Percentiles rank a stretch among this genome's conserved stretches.
These are phyloP conservation scores for Xylaria sp. DNA, from an alignment of 2,329 filamentous ascomycete species.

Conservation along the genomic window DNA sequence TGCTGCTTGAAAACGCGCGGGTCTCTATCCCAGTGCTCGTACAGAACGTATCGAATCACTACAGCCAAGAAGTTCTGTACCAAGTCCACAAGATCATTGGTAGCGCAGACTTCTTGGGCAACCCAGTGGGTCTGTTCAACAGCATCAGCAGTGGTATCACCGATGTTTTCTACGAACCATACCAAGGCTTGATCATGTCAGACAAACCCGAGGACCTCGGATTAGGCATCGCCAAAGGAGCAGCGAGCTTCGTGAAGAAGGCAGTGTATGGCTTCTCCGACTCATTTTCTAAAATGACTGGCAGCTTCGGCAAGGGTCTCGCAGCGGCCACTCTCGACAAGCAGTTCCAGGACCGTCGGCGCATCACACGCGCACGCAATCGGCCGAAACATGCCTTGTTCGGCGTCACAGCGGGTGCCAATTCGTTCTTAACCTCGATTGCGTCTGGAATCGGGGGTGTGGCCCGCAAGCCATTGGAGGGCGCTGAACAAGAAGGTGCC, in stretches of 20 bases:
- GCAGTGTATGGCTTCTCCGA: slow-evolving; percentile 96
- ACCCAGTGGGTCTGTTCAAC: slow-evolving; percentile 96
- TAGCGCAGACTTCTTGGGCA: slow-evolving; percentile 94
- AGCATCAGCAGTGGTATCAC: slow-evolving; percentile 95
- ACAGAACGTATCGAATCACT: slow-evolving; percentile 86
- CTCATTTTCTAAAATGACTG: slow-evolving; percentile 96
- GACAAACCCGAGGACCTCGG: slow-evolving; percentile 94
- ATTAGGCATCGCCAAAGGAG: slow-evolving; percentile 90
- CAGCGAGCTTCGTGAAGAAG: slow-evolving; percentile 96
- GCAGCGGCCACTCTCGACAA: slow-evolving; percentile 95
- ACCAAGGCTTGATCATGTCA: slow-evolving; percentile 94
- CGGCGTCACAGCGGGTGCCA: slow-evolving; percentile 90
- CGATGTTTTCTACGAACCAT: slow-evolving; percentile 98
- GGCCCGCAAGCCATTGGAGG: slow-evolving; percentile 88
- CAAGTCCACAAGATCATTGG: slow-evolving; percentile 97
- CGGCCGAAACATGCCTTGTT: slow-evolving; percentile 95
- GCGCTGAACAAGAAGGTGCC: slow-evolving; percentile 90
- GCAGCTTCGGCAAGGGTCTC: slow-evolving; percentile 92
- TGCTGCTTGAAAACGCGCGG: slow-evolving; percentile 91
- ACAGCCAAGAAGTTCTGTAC: slow-evolving; percentile 91
- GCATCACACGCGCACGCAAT: slow-evolving; percentile 89
- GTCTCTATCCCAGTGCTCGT: slow-evolving; percentile 80
- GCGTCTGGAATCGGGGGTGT: slow-evolving; percentile 91
- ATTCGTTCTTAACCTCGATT: slow-evolving; percentile 86
- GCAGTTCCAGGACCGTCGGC: slow-evolving; percentile 93